phyloP scores from a whole-genome alignment of 768 basidiomycete species.

The Trametes cubensis region DNA sequence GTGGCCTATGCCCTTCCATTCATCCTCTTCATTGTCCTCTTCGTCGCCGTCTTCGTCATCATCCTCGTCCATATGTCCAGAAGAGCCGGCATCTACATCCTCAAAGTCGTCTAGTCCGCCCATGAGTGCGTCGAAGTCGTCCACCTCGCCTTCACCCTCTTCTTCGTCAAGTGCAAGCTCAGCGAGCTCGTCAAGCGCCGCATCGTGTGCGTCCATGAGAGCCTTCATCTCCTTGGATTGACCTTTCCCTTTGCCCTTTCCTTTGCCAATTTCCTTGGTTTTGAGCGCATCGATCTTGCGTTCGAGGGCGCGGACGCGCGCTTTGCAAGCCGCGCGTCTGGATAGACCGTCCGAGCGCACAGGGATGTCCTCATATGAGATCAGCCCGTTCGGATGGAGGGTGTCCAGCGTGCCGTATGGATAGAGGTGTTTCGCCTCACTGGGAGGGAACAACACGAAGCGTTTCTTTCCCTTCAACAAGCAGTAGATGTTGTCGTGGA shows the following conservation, averaged over 20 bases:
- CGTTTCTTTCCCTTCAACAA: slow-evolving; percentile 35
- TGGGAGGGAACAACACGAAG: slow-evolving; percentile 36
- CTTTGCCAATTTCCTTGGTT: slow-evolving; percentile 10
- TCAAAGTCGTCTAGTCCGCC: slow-evolving; percentile 24
- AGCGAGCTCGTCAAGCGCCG: slow-evolving; percentile 31
- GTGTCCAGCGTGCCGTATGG: slow-evolving; percentile 31
- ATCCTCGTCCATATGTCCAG: slow-evolving; percentile 10
- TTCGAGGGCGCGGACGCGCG: slow-evolving; percentile 31
- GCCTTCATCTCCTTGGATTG: slow-evolving; percentile 26
- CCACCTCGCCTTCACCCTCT: slow-evolving; percentile 28
- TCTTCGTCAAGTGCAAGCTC: slow-evolving; percentile 27
- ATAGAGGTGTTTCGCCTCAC: slow-evolving; percentile 29
- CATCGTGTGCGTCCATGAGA: slow-evolving; percentile 28
- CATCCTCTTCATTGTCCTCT: slow-evolving; percentile 12
- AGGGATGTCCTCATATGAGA: slow-evolving; percentile 32
- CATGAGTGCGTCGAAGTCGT: slow-evolving; percentile 35
- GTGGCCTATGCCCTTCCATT: slow-evolving; percentile 21
- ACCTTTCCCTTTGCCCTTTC: slow-evolving; percentile 27
- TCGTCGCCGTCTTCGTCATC: slow-evolving; percentile 7
- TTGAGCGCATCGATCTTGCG: slow-evolving; percentile 26
- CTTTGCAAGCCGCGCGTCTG: slow-evolving; percentile 27
- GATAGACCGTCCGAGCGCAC: slow-evolving; percentile 35
- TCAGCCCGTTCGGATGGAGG: slow-evolving; percentile 34
- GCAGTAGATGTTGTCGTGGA: slow-evolving; percentile 39
- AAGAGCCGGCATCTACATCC: background rate